Percentiles rank a stretch among this genome's conserved stretches.
phyloP scores from a whole-genome alignment of 2,329 filamentous ascomycete genomes.

The Aspergillus sp. region DNA sequence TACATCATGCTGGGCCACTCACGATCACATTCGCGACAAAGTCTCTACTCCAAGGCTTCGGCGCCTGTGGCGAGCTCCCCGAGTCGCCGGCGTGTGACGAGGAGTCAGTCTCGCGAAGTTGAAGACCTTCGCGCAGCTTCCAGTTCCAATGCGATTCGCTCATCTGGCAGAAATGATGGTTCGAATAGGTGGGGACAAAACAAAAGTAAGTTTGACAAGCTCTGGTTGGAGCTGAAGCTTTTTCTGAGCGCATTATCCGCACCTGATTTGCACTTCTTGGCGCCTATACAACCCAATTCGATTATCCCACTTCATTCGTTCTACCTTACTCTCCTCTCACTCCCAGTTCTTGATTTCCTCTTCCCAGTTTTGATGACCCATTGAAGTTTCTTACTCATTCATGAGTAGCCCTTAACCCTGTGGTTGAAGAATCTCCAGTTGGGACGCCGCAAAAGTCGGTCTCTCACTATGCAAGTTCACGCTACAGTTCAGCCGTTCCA shows the following conservation, averaged over 20 bases:
- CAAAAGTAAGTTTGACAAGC: conserved; percentile 11
- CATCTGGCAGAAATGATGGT: not conserved
- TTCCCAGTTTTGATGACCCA: not conserved
- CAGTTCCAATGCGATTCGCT: not conserved
- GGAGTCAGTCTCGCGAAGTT: conserved; percentile 45
- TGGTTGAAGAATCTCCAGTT: conserved; percentile 27
- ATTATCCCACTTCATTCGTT: not conserved
- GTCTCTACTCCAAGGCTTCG: not conserved
- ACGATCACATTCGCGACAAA: conserved; percentile 7
- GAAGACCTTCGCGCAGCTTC: conserved; percentile 13
- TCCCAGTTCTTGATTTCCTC: conserved; percentile 1
- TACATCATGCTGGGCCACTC: conserved; percentile 4
- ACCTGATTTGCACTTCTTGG: not conserved
- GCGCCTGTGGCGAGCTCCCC: conserved; percentile 13
- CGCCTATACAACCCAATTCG: not conserved
- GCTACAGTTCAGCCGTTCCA: conserved; percentile 17
- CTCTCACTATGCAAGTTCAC: conserved; percentile 13
- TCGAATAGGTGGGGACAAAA: conserved; percentile 12
- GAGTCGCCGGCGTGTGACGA: conserved; percentile 33
- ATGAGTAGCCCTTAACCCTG: conserved; percentile 22
- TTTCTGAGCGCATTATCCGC: not conserved
- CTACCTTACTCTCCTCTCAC: not conserved
- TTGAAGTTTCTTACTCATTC: not conserved
- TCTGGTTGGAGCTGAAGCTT: not conserved
- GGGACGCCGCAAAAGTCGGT: conserved; percentile 16